phyloP scores from a whole-genome alignment of 192 early-diverging fungal species.

The Pilaira anomala region DNA sequence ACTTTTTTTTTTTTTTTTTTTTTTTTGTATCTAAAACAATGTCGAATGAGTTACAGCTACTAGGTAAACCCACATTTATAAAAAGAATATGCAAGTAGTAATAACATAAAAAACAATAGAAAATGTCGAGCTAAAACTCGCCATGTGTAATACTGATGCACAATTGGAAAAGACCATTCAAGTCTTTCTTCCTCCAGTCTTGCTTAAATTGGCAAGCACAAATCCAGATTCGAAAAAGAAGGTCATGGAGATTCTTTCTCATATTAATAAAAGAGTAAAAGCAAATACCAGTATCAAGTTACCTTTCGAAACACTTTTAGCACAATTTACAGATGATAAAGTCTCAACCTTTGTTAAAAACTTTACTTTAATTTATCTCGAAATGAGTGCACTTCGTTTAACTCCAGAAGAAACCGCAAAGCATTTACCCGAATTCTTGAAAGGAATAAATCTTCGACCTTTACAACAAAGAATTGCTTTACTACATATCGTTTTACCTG shows the following conservation, averaged over 20 bases:
- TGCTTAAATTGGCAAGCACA: conserved; percentile 63
- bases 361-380: conserved; percentile 82
- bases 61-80: conserved; percentile 15
- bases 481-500: conserved; percentile 63
- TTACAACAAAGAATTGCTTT: conserved; percentile 58
- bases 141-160: conserved; percentile 63
- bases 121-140: conserved; percentile 75
- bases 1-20: conserved; percentile 2
- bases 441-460: conserved; percentile 55
- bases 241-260: conserved; percentile 72
- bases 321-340: conserved; percentile 48
- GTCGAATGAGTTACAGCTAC: conserved; percentile 30
- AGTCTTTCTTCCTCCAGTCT: conserved; percentile 64
- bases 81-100: background rate
- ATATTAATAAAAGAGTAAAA: conserved; percentile 84
- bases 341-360: conserved; percentile 59
- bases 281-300: conserved; percentile 54
- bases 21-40: background rate
- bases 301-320: conserved; percentile 61
- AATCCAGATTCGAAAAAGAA: conserved; percentile 43
- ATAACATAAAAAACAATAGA: conserved; percentile 38
- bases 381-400: conserved; percentile 67
- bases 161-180: conserved; percentile 60
- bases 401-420: conserved; percentile 38
- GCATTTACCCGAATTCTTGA: conserved; percentile 61